phyloP scores from a whole-genome alignment of 2,329 filamentous ascomycete genomes.

The Pseudogymnoascus sp. region DNA sequence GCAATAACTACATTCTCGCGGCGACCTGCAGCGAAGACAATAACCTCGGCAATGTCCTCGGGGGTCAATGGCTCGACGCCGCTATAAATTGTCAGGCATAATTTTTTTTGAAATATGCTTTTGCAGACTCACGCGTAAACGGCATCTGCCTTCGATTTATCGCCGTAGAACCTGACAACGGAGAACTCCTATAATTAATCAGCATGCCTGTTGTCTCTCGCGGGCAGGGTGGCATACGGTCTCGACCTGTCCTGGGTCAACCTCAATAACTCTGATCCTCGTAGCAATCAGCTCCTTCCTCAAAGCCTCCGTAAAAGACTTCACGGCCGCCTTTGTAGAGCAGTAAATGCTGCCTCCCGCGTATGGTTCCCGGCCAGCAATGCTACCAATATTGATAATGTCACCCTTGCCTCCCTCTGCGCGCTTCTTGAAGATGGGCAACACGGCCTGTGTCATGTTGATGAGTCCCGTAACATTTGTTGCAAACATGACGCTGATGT shows the following conservation, averaged over 20 bases:
- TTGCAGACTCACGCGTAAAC: slow-evolving; percentile 65
- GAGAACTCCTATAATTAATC: slow-evolving; percentile 63
- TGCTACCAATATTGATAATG: slow-evolving; percentile 91
- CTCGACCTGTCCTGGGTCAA: slow-evolving; percentile 90
- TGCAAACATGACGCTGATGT: slow-evolving; percentile 79
- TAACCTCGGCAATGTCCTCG: slow-evolving; percentile 82
- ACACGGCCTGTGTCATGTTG: slow-evolving; percentile 88
- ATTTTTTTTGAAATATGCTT: slow-evolving; percentile 6
- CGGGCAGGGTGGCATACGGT: slow-evolving; percentile 44
- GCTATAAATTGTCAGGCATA: slow-evolving; percentile 32
- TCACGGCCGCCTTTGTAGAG: slow-evolving; percentile 82
- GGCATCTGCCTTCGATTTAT: slow-evolving; percentile 81
- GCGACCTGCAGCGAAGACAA: slow-evolving; percentile 77
- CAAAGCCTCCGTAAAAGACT: slow-evolving; percentile 74
- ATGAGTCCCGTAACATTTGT: slow-evolving; percentile 95
- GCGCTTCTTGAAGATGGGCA: slow-evolving; percentile 69
- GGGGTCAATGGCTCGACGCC: slow-evolving; percentile 76
- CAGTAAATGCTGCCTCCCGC: slow-evolving; percentile 85
- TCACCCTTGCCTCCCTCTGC: slow-evolving; percentile 71
- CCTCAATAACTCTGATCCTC: slow-evolving; percentile 73
- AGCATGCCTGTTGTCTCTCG: neutral
- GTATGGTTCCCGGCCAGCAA: slow-evolving; percentile 84
- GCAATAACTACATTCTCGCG: slow-evolving; percentile 87
- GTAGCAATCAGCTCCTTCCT: slow-evolving; percentile 76
- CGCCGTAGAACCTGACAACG: slow-evolving; percentile 77